These are phyloP conservation scores for Amanita fuliginea DNA, from an alignment of 768 basidiomycete genomes.

Conservation along the genomic window DNA sequence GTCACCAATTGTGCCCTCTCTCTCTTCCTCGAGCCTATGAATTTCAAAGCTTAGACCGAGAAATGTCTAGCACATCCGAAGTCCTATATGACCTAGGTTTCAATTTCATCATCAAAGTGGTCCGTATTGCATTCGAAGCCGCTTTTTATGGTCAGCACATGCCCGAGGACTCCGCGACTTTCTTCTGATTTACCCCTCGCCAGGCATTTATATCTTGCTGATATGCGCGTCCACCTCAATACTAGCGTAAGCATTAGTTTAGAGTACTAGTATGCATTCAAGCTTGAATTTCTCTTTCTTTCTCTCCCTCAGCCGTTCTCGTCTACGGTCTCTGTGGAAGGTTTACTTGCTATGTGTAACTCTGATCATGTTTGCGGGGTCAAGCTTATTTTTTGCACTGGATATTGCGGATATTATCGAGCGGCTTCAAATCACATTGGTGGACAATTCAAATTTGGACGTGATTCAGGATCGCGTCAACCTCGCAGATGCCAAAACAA, in stretches of 20 bases:
- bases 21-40: too few species aligned
- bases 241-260: constrained; percentile 6
- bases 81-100: constrained; percentile 9
- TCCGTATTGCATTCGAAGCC: constrained; percentile 10
- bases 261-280: background rate
- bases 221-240: constrained; percentile 10
- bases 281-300: background rate
- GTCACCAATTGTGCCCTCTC: too few species aligned
- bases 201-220: constrained; percentile 10
- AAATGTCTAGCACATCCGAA: constrained; percentile 3
- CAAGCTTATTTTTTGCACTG: constrained; percentile 16
- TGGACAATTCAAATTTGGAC: constrained; percentile 12
- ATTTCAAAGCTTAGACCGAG: too few species aligned
- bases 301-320: constrained; percentile 10
- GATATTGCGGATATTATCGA: constrained; percentile 18
- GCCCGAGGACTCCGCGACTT: background rate
- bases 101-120: constrained; percentile 10
- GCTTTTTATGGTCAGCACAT: constrained; percentile 10
- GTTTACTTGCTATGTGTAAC: constrained; percentile 15
- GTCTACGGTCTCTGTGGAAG: constrained; percentile 9
- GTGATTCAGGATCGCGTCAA: constrained; percentile 11
- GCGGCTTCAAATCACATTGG: constrained; percentile 16
- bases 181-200: background rate
- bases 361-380: constrained; percentile 17
- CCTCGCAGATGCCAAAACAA: constrained; percentile 13